Evolutionary conservation across 768 basidiomycete genomes (phyloP).

Genomic region (Suillus bovinus): DNA sequence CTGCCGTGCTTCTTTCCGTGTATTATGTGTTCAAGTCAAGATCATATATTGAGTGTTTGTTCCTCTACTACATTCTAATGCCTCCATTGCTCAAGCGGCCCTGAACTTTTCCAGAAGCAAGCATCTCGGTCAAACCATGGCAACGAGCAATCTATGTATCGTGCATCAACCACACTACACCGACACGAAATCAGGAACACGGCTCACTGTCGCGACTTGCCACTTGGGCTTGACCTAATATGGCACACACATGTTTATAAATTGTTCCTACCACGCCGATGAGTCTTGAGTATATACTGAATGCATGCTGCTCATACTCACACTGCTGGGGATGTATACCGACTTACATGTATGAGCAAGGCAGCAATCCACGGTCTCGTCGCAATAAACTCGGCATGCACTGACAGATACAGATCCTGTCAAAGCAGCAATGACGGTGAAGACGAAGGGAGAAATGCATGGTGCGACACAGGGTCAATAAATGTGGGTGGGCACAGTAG

Average conservation of each 20-base stretch:
- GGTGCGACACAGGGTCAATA: background rate
- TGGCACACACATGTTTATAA: background rate
- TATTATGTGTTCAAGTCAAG: too few species aligned
- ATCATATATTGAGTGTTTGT: too few species aligned
- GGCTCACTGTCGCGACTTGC: background rate
- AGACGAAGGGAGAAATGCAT: background rate
- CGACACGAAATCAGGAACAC: background rate
- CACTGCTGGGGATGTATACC: background rate
- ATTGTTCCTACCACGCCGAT: background rate
- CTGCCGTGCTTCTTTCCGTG: background rate
- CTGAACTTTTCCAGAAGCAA: background rate
- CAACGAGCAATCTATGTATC: background rate
- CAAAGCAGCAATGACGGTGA: background rate
- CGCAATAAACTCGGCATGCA: background rate
- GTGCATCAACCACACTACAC: background rate
- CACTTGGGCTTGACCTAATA: background rate
- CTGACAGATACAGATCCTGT: background rate
- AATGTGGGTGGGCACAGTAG: background rate
- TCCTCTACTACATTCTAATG: background rate
- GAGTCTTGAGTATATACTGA: background rate
- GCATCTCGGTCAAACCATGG: background rate
- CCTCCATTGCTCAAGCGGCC: background rate
- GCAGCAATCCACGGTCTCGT: background rate
- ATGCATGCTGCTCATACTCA: background rate
- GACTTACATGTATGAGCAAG: background rate